A percentile compares a stretch with the other conserved stretches of the same genome.
These are phyloP conservation scores for Suillus subalutaceus DNA, from an alignment of 768 basidiomycete species.

Conservation along the genomic window DNA sequence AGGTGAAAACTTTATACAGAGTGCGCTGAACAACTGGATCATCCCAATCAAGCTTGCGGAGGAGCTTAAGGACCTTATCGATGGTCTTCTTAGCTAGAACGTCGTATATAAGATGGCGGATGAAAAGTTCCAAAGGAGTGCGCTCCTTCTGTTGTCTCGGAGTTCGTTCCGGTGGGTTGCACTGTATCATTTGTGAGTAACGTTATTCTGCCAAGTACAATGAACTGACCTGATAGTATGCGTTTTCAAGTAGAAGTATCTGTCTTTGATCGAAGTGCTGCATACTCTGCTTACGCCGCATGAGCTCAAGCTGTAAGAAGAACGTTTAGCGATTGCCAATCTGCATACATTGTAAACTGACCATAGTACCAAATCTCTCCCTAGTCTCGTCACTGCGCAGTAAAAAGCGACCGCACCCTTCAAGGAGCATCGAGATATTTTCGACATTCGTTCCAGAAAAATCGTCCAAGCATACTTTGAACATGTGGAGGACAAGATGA, in stretches of 20 bases:
- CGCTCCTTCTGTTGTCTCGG: constrained; percentile 86
- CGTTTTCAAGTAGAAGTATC: constrained; percentile 89
- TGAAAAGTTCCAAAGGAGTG: constrained; percentile 87
- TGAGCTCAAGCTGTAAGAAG: constrained; percentile 76
- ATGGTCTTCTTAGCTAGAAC: constrained; percentile 91
- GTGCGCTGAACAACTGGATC: constrained; percentile 59
- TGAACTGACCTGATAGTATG: constrained; percentile 85
- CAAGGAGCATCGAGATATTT: constrained; percentile 87
- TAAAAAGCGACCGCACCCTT: constrained; percentile 92
- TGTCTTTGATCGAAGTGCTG: constrained; percentile 94
- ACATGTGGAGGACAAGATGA: constrained; percentile 91
- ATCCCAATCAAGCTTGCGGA: constrained; percentile 98
- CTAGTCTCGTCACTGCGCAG: constrained; percentile 86
- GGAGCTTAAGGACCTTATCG: constrained; percentile 91
- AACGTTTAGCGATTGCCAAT: not conserved
- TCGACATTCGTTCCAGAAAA: constrained; percentile 93
- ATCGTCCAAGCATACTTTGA: constrained; percentile 97
- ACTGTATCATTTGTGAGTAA: constrained; percentile 49
- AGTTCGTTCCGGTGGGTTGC: constrained; percentile 94
- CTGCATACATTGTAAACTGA: constrained; percentile 30
- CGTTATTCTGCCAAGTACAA: constrained; percentile 7
- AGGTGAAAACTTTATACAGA: constrained; percentile 89
- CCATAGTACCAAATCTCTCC: constrained; percentile 89
- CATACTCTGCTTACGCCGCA: constrained; percentile 92
- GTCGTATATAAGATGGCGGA: constrained; percentile 93